Evolutionary conservation across 2,329 filamentous ascomycete species (phyloP).

Genomic region (Talaromyces sp.): DNA sequence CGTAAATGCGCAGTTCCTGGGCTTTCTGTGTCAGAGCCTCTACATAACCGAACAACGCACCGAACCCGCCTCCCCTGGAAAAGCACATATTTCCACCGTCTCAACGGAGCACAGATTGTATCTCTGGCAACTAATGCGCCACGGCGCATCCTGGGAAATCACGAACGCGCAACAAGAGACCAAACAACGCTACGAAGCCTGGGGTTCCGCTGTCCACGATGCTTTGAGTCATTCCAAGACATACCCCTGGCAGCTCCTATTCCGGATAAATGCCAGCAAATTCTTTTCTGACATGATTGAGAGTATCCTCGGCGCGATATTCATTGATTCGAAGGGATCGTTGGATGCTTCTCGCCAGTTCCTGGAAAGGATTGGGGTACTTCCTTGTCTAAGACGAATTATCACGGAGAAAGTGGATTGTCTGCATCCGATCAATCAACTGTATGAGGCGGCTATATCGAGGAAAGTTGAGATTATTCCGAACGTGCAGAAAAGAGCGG

Average conservation of each 20-base stretch:
- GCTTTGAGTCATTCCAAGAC: conserved; percentile 49
- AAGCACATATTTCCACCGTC: conserved; percentile 28
- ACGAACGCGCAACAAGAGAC: conserved; percentile 45
- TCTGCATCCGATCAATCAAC: conserved; percentile 58
- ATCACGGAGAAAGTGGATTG: conserved; percentile 56
- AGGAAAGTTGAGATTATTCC: conserved; percentile 9
- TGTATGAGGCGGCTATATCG: conserved; percentile 14
- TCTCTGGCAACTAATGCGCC: conserved; percentile 69
- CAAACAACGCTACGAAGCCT: conserved; percentile 44
- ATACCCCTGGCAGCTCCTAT: conserved; percentile 72
- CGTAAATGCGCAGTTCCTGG: conserved; percentile 76
- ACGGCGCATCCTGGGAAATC: conserved; percentile 49
- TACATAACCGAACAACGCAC: conserved; percentile 24
- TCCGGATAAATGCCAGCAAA: conserved; percentile 64
- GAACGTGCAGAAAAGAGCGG: background rate
- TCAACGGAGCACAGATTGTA: conserved; percentile 35
- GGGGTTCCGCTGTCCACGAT: conserved; percentile 49
- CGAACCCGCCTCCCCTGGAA: conserved; percentile 17
- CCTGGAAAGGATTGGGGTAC: conserved; percentile 61
- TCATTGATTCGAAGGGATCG: conserved; percentile 67
- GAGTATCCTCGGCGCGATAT: conserved; percentile 74
- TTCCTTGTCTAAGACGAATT: conserved; percentile 60
- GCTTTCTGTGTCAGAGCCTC: conserved; percentile 65
- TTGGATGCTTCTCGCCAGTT: conserved; percentile 59
- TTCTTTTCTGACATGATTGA: conserved; percentile 83